phyloP scores from a whole-genome alignment of 805 yeast species.

The Zygosaccharomyces rouxii region DNA sequence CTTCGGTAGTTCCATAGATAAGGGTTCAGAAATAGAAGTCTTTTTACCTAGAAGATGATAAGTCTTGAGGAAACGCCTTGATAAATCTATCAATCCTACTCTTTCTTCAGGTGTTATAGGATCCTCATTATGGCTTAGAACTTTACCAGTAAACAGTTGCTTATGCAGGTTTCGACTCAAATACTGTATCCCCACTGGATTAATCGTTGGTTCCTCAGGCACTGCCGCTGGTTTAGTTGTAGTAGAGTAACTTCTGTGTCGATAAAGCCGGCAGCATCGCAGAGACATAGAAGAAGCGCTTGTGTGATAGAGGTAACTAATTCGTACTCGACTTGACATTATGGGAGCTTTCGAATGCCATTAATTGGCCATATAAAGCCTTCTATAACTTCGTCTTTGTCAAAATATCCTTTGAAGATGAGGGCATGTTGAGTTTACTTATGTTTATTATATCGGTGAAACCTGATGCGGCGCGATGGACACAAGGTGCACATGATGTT shows the following conservation, averaged over 20 bases:
- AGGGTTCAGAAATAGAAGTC: constrained; percentile 58
- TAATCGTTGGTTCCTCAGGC: constrained; percentile 51
- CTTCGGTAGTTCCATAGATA: constrained; percentile 57
- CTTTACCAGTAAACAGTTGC: constrained; percentile 47
- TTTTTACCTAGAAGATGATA: constrained; percentile 73
- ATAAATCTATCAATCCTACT: constrained; percentile 43
- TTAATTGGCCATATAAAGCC: background rate
- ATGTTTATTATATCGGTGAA: background rate
- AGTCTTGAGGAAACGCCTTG: constrained; percentile 53
- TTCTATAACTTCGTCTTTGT: background rate
- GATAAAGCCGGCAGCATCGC: constrained; percentile 9
- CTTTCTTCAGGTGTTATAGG: constrained; percentile 23
- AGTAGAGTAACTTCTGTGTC: constrained; percentile 10
- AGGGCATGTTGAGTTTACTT: background rate
- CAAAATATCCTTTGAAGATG: background rate
- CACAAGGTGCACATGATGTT: too few relatives aligned
- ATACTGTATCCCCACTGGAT: constrained; percentile 79
- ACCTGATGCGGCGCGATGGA: background rate
- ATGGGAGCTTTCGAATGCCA: too few relatives aligned
- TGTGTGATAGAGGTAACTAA: background rate
- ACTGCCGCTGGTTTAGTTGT: background rate
- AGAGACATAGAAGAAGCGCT: background rate
- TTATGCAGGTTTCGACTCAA: constrained; percentile 53
- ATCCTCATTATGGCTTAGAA: constrained; percentile 28
- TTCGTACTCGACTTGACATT: constrained; percentile 1